Base-by-base conservation (phyloP, 805 yeast species). In the Saccharomycopsis guyanensis region DNA sequence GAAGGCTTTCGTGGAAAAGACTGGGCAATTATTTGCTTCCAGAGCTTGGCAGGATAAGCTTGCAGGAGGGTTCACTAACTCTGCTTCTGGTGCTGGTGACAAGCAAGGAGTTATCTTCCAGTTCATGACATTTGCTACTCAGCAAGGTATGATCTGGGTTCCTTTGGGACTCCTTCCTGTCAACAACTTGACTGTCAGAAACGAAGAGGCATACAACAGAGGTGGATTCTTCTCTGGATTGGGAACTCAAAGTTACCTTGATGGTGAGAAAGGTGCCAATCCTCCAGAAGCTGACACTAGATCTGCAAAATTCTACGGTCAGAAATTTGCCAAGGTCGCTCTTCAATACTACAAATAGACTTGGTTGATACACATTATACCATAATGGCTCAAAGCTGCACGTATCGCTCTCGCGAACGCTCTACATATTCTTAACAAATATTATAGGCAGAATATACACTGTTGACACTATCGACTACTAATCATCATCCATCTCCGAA, bases 401-500 rank as follows among this genome's bases (percentile, higher is more conserved):
- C n/a, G n/a, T n/a, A n/a, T n/a, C n/a, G n/a, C n/a, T n/a, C n/a
- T n/a, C n/a, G n/a, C n/a, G n/a, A n/a, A n/a, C n/a, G n/a, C n/a
- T n/a, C n/a, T n/a, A n/a, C n/a, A n/a, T n/a, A n/a, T n/a, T n/a
- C n/a, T n/a, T n/a, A 7, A 25, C 6, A 25, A 25, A 25, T 25
- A 25, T 7, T 25, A 7, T 25, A 6, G 29, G 29, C 29, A 25
- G 29, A 25, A 25, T 25, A 25, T 25, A 25, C 29, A 25, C 6
- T 25, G 10, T 10, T 7, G 10, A 25, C 29, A n/a, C 29, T 25
- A 10, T 10, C 10, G 10, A 10, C 37, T 5, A 33, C 49, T 42
- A 60, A 42, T 73, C 79, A 59, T 89, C 96, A 55, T 85, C 96
- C 77, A 91, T 75, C 57, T 91, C 98, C 19, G 94, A 80, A 25